A percentile compares a stretch with the other conserved stretches of the same genome.
Evolutionary conservation across 345 rosid species (phyloP).

Genomic region (Ceriops tagal): DNA sequence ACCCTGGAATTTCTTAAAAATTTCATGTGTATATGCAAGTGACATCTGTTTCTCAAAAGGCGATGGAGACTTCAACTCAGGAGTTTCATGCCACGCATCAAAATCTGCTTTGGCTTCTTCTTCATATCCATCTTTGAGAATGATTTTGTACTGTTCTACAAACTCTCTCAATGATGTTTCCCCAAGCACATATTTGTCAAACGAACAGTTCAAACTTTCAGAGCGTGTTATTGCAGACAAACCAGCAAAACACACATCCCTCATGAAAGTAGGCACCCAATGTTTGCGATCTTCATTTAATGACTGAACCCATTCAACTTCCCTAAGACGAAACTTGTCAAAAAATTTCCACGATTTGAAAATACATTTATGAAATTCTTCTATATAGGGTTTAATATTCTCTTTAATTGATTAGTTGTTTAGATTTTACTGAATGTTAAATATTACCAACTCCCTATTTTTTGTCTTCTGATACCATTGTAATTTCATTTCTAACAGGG

Average conservation of each 20-base stretch:
- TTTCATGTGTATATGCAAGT: conserved; percentile 70
- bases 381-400: too few species aligned
- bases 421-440: too few species aligned
- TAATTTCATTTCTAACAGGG: too few species aligned
- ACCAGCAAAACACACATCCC: conserved; percentile 69
- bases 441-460: too few species aligned
- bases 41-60: conserved; percentile 89
- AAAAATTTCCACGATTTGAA: conserved; percentile 74
- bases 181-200: conserved; percentile 64
- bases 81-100: conserved; percentile 93
- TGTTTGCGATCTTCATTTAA: conserved; percentile 64
- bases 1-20: conserved; percentile 76
- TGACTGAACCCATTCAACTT: conserved; percentile 65
- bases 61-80: conserved; percentile 88
- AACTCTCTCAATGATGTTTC: conserved; percentile 76
- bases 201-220: conserved; percentile 58
- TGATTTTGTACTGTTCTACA: conserved; percentile 53
- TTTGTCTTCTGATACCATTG: too few species aligned
- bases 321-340: conserved; percentile 72
- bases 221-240: conserved; percentile 57
- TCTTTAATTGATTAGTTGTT: too few species aligned
- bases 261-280: conserved; percentile 86
- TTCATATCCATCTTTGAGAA: conserved; percentile 77
- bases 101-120: conserved; percentile 97
- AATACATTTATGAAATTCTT: conserved; percentile 69